Percentiles rank a stretch among this genome's conserved stretches.
Evolutionary conservation across 2,329 filamentous ascomycete genomes (phyloP).

Genomic region (Bisporella sp.): DNA sequence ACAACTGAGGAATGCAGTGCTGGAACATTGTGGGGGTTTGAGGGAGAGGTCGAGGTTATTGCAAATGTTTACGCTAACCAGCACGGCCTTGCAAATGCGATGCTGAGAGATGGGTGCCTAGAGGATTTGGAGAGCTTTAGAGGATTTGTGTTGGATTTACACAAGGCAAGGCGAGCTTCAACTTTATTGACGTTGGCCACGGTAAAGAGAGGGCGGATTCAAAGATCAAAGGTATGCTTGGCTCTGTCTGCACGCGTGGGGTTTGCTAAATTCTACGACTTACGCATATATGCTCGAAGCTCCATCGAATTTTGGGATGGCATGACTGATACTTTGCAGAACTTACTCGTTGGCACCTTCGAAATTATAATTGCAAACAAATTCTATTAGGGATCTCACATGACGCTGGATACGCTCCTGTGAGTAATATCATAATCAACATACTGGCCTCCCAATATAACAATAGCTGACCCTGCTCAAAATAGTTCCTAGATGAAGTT

Average conservation of each 20-base stretch:
- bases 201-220: slow-evolving; percentile 51
- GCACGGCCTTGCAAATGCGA: slow-evolving; percentile 39
- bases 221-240: slow-evolving; percentile 51
- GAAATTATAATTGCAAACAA: slow-evolving; percentile 54
- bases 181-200: slow-evolving; percentile 56
- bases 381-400: slow-evolving; percentile 56
- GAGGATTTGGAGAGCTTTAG: slow-evolving; percentile 38
- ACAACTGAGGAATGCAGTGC: slow-evolving; percentile 41
- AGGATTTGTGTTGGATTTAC: slow-evolving; percentile 56
- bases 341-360: slow-evolving; percentile 46
- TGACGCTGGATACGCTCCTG: slow-evolving; percentile 47
- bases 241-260: no score
- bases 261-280: no score
- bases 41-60: slow-evolving; percentile 44
- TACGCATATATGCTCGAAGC: no score
- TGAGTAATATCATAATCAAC: no score
- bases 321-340: slow-evolving; percentile 10
- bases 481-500: no score
- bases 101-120: slow-evolving; percentile 42
- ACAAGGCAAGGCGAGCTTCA: slow-evolving; percentile 50
- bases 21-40: slow-evolving; percentile 38
- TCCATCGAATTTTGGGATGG: no score
- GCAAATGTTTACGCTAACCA: slow-evolving; percentile 51
- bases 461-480: no score
- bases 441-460: no score